A percentile compares a stretch with the other conserved stretches of the same genome.
phyloP scores from a whole-genome alignment of 495 filamentous ascomycete species.

The Penicillium pulvis region DNA sequence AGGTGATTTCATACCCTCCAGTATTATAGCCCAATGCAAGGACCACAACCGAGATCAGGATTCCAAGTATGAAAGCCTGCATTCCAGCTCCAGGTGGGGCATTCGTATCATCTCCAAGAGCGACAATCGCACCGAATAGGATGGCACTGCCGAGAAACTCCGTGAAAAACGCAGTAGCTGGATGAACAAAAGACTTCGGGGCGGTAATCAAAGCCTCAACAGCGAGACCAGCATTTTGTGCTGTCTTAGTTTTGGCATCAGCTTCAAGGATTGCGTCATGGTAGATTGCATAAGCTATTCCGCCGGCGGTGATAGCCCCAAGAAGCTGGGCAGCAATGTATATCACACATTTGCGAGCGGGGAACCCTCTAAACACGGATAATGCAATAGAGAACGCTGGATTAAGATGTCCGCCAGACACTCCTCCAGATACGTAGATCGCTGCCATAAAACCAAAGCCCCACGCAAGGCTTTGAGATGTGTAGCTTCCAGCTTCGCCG shows the following conservation, averaged over 20 bases:
- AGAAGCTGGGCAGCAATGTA: conserved; percentile 20
- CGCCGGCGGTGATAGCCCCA: conserved; percentile 18
- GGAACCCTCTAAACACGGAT: conserved; percentile 22
- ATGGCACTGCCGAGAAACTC: conserved; percentile 27
- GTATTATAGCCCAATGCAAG: conserved; percentile 26
- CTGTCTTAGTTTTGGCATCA: not conserved
- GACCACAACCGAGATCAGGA: conserved; percentile 19
- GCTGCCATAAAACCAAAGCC: conserved; percentile 25
- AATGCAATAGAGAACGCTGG: conserved; percentile 21
- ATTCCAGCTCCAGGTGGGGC: conserved; percentile 29
- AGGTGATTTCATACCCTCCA: conserved; percentile 20
- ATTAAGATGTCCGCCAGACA: conserved; percentile 22
- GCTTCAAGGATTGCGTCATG: conserved; percentile 19
- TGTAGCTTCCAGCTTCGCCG: conserved; percentile 10
- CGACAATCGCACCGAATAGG: conserved; percentile 23
- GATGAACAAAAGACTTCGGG: conserved; percentile 47
- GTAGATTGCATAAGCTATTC: conserved; percentile 21
- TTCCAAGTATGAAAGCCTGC: conserved; percentile 26
- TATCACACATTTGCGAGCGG: conserved; percentile 13
- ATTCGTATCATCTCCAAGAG: conserved; percentile 28
- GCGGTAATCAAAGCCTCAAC: conserved; percentile 57
- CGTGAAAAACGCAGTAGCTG: conserved; percentile 45
- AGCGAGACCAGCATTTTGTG: conserved; percentile 19
- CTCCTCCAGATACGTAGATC: conserved; percentile 22
- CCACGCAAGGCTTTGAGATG: conserved; percentile 18